phyloP scores from a whole-genome alignment of 2,329 filamentous ascomycete species.

The Claviceps sp. region DNA sequence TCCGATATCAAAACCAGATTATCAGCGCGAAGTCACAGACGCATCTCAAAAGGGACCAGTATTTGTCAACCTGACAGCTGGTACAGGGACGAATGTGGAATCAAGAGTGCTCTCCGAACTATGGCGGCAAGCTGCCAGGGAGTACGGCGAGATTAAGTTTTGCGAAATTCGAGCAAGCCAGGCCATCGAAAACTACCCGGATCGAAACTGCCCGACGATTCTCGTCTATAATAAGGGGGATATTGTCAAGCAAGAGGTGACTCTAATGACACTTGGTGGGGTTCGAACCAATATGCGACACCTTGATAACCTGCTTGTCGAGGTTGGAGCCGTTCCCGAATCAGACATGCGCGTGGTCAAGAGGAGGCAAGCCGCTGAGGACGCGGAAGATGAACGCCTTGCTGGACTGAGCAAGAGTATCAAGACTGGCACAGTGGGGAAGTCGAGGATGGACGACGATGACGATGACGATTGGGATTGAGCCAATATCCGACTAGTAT shows the following conservation, averaged over 20 bases:
- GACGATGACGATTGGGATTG: constrained; percentile 53
- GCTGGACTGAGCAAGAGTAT: constrained; percentile 29
- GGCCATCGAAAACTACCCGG: constrained; percentile 94
- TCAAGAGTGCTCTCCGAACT: constrained; percentile 72
- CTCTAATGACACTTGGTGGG: constrained; percentile 65
- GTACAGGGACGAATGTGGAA: constrained; percentile 68
- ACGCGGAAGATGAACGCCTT: constrained; percentile 44
- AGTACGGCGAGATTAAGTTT: constrained; percentile 93
- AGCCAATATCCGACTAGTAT: constrained; percentile 8
- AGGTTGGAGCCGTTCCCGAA: constrained; percentile 64
- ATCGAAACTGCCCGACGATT: constrained; percentile 87
- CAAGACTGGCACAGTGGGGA: constrained; percentile 35
- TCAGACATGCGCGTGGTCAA: constrained; percentile 66
- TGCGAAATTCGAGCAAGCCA: constrained; percentile 86
- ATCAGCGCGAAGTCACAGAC: constrained; percentile 80
- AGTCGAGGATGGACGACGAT: constrained; percentile 27
- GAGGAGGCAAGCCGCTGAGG: constrained; percentile 44
- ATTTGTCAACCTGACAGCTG: constrained; percentile 71
- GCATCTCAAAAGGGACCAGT: constrained; percentile 58
- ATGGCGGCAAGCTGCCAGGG: constrained; percentile 70
- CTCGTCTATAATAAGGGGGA: constrained; percentile 86
- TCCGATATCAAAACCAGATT: constrained; percentile 88
- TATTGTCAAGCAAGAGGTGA: constrained; percentile 86
- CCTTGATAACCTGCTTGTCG: constrained; percentile 68
- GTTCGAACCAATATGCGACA: constrained; percentile 56